Evolutionary conservation across 2,329 filamentous ascomycete species (phyloP).

Genomic region (Alternaria sp.): DNA sequence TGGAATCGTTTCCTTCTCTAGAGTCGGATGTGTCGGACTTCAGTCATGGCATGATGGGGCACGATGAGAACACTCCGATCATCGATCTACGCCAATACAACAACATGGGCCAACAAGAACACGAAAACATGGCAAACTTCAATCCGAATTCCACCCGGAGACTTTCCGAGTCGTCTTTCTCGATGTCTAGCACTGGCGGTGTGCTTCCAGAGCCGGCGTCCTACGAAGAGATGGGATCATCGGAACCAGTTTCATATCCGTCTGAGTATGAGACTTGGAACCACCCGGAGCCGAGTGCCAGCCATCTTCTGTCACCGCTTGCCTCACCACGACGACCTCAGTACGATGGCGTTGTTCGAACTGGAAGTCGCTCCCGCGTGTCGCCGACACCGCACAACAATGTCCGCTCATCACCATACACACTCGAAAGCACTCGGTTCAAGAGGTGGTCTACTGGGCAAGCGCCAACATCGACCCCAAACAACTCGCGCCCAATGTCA

Average conservation of each 20-base stretch:
- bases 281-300: conserved; percentile 71
- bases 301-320: conserved; percentile 71
- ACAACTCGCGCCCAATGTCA: conserved; percentile 61
- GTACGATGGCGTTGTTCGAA: conserved; percentile 53
- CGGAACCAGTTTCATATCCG: conserved; percentile 69
- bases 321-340: conserved; percentile 72
- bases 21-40: conserved; percentile 49
- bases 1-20: conserved; percentile 48
- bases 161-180: conserved; percentile 76
- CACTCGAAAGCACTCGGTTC: conserved; percentile 67
- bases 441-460: conserved; percentile 79
- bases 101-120: conserved; percentile 40
- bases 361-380: conserved; percentile 71
- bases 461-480: conserved; percentile 65
- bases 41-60: conserved; percentile 43
- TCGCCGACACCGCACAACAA: conserved; percentile 74
- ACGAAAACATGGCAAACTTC: conserved; percentile 36
- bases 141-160: conserved; percentile 63
- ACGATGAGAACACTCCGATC: conserved; percentile 50
- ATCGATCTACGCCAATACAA: conserved; percentile 50
- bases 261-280: conserved; percentile 68
- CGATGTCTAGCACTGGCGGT: conserved; percentile 66
- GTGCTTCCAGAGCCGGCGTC: conserved; percentile 71
- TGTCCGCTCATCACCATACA: conserved; percentile 73
- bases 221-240: conserved; percentile 74